phyloP scores from a whole-genome alignment of 805 yeast genomes.

The Candida germanica region DNA sequence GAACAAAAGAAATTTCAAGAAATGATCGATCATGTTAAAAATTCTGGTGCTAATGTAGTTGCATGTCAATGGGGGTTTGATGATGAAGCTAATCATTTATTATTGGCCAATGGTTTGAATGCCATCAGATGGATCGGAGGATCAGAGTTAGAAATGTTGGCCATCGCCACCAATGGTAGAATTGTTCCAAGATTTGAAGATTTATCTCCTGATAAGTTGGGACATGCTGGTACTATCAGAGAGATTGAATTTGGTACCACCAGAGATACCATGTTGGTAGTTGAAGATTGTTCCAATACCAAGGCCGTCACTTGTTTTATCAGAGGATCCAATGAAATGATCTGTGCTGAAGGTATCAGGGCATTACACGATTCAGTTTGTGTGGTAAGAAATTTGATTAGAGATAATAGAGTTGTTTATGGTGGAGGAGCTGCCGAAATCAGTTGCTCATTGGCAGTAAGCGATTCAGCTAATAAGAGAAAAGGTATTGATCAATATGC shows the following conservation, averaged over 20 bases:
- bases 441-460: constrained; percentile 85
- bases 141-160: constrained; percentile 89
- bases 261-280: constrained; percentile 90
- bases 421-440: constrained; percentile 99
- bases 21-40: constrained; percentile 85
- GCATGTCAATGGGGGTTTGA: constrained; percentile 99
- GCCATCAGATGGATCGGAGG: constrained; percentile 99
- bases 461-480: constrained; percentile 88
- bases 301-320: constrained; percentile 90
- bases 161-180: constrained; percentile 96
- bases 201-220: constrained; percentile 74
- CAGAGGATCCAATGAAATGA: constrained; percentile 97
- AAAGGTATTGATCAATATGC: constrained; percentile 97
- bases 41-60: constrained; percentile 90
- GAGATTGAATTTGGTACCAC: constrained; percentile 97
- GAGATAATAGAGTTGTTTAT: constrained; percentile 92
- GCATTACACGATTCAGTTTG: constrained; percentile 96
- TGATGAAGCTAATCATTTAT: constrained; percentile 94
- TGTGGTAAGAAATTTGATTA: constrained; percentile 92
- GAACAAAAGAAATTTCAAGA: constrained; percentile 87
- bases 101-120: constrained; percentile 82
- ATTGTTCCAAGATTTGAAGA: constrained; percentile 98
- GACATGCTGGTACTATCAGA: constrained; percentile 78
- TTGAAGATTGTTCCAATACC: constrained; percentile 84
- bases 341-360: constrained; percentile 93